Base-by-base conservation (phyloP, 345 rosid species). In the Schrenkiella parvula region DNA sequence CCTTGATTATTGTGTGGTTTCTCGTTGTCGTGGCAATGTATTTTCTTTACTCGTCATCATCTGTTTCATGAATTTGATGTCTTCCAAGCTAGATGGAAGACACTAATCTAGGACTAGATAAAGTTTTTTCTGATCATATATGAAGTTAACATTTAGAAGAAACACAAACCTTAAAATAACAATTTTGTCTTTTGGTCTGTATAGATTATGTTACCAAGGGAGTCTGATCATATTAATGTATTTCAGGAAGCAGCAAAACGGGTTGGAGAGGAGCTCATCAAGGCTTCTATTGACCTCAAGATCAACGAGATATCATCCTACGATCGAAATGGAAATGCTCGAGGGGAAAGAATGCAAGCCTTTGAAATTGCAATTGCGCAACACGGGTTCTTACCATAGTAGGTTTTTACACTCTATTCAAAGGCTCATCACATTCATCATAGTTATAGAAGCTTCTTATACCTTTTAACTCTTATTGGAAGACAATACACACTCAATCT, bases 201-300 rank as follows among this genome's bases (percentile, higher is more conserved):
- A 13, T 37, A 10, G 21, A 29, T n/a, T 31, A 59, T 35, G n/a
- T 17, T 0, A 19, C 51, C 22, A 26, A 32, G 4, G n/a, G 2
- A 37, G 62, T 65, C 22, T 41, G 62, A 47, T 46, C 18, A 22
- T 68, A 21, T 74, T 39, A 22, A 43, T 53, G 37, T 55, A 47
- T 70, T 55, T 21, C 81, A 93, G 97, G 97, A 91, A 82, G 96
- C 88, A 18, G 93, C 98, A 7, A 76, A 76, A 71, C 83, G 86
- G 41, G 85, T 93, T 5, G 97, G 98, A 13, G 95, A 91, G 80
- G 95, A 84, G 81, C 89, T 93, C 32, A 76, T 91, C 63, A 84
- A 87, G 73, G 84, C 87, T 25, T 88, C 91, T 21, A 48, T 80
- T 35, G 82, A 86, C 54, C 89, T 81, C 56, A 72, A 88, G 70